A percentile compares a stretch with the other conserved stretches of the same genome.
Conservation (phyloP, 257 asterid species). For the Sherardia arvensis region DNA sequence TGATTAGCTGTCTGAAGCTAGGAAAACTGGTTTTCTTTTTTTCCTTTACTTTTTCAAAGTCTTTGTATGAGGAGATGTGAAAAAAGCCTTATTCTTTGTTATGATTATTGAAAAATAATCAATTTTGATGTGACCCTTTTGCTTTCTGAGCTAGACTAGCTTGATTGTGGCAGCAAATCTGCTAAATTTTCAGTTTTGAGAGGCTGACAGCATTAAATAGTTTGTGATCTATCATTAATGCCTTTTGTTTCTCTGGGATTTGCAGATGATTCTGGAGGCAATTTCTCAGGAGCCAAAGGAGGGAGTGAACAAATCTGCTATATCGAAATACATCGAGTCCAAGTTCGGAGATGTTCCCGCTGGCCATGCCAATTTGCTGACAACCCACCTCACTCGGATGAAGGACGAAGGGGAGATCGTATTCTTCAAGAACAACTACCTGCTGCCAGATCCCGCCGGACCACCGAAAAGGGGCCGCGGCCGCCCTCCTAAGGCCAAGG, state of each 20-base stretch:
- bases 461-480: constrained; percentile 74
- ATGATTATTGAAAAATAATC: neutral
- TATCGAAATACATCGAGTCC: constrained; percentile 59
- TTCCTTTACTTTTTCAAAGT: too few species aligned
- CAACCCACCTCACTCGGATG: constrained; percentile 43
- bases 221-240: neutral
- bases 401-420: constrained; percentile 56
- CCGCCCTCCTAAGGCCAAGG: constrained; percentile 70
- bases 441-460: constrained; percentile 49
- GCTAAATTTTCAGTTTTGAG: neutral
- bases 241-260: neutral
- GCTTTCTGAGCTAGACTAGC: neutral
- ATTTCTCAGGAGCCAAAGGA: constrained; percentile 47
- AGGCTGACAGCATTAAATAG: neutral
- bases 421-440: constrained; percentile 62
- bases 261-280: constrained; percentile 77
- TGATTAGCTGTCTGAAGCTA: neutral
- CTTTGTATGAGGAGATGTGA: neutral
- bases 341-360: constrained; percentile 61
- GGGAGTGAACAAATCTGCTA: constrained; percentile 64
- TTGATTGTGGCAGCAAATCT: constrained; percentile 8
- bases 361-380: constrained; percentile 48
- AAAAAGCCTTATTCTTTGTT: neutral
- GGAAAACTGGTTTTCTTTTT: neutral
- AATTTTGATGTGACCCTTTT: constrained; percentile 2